phyloP scores from a whole-genome alignment of 2,329 filamentous ascomycete species.

The Fusarium ramigenum region DNA sequence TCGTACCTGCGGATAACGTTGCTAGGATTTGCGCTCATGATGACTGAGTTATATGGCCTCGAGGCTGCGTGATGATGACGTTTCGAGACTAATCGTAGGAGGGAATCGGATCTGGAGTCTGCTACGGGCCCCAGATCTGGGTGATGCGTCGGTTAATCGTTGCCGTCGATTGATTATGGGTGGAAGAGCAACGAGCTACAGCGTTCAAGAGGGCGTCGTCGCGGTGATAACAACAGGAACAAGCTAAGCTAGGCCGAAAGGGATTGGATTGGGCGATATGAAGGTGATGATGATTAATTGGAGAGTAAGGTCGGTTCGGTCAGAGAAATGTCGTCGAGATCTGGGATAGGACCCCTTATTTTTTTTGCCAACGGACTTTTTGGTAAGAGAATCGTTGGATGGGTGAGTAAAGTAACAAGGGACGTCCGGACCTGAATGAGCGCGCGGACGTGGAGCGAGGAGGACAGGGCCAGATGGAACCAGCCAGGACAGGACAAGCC shows the following conservation, averaged over 20 bases:
- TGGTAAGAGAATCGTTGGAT: slow-evolving; percentile 31
- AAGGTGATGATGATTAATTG: background rate
- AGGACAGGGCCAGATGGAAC: slow-evolving; percentile 18
- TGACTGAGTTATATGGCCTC: slow-evolving; percentile 34
- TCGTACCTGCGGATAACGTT: slow-evolving; percentile 74
- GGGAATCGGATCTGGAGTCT: slow-evolving; percentile 34
- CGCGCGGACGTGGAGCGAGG: slow-evolving; percentile 34
- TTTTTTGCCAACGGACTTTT: slow-evolving; percentile 33
- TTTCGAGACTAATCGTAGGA: slow-evolving; percentile 17
- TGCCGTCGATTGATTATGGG: slow-evolving; percentile 27
- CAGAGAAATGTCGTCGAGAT: slow-evolving; percentile 29
- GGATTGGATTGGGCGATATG: slow-evolving; percentile 7
- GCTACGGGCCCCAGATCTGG: slow-evolving; percentile 32
- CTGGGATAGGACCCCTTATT: slow-evolving; percentile 33
- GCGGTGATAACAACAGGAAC: slow-evolving; percentile 20
- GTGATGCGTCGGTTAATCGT: slow-evolving; percentile 17
- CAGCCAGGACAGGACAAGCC: slow-evolving; percentile 1
- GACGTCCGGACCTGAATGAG: slow-evolving; percentile 31
- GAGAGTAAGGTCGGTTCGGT: slow-evolving; percentile 8
- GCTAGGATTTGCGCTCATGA: slow-evolving; percentile 58
- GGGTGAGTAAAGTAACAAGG: slow-evolving; percentile 34
- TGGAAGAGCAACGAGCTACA: slow-evolving; percentile 20
- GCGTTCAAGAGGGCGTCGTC: slow-evolving; percentile 25
- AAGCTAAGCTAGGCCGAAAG: slow-evolving; percentile 3
- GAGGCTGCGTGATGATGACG: slow-evolving; percentile 13